Evolutionary conservation across 768 basidiomycete species (phyloP), one percentile per base, ranked within the genome.

Genomic region (Lentinula lateritia): DNA sequence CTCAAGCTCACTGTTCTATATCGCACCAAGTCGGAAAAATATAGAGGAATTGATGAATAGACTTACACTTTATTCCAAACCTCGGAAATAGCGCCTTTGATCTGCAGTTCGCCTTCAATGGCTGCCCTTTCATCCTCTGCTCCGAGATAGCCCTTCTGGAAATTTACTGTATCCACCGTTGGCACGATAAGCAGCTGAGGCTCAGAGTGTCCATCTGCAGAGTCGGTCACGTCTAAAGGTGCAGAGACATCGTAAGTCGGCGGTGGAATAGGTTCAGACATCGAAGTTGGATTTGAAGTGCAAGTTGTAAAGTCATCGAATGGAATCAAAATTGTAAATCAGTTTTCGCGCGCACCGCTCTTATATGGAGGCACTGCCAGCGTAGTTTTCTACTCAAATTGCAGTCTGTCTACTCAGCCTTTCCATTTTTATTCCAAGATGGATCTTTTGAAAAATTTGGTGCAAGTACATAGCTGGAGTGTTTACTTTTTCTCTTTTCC

Each of bases 101-200:
- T 77, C 70, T 94, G 93, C 16, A 95, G 78, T 70, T 94, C 93
- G 52, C 93, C 93, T 69, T 93, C 92, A 58, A 95, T 83, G 8
- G 90, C 88, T 13, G 92, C 90, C 62, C 80, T 81, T 72, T 93
- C 92, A 56, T 83, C 90, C 60, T 92, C 90, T 23, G 88, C 90
- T 55, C 93, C 93, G 7, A 95, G 78, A 70, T 83, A 92, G 10
- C 93, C 93, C 67, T 87, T 89, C 75, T 95, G 93, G 68, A 95
- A 95, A 71, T 86, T 83, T 60, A 90, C 77, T 20, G 85, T 79
- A 70, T 89, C 83, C 53, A 82, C 76, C 13, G 85, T 80, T 0
- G 93, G 93, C 12, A 87, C 77, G 62, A 95, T 87, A 63, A 93
- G 77, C 52, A 94, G 80, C 74, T 93, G 89, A 16, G 86, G 84